Evolutionary conservation across 108 stramenopile species (phyloP), one percentile per base, ranked within the genome.

Genomic region (Cyclotella atomus): DNA sequence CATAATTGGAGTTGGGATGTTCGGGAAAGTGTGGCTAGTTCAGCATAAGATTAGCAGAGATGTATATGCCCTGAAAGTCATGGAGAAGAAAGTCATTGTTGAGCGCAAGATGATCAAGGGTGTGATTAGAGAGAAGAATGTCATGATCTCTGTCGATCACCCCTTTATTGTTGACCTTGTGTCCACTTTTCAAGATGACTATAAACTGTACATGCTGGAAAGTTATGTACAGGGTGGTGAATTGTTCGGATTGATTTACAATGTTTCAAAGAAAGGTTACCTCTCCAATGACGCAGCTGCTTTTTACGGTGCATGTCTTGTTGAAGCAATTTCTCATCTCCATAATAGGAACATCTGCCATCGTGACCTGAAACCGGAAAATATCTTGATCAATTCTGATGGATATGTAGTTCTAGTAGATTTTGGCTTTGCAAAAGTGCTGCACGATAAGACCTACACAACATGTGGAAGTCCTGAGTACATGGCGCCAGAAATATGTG

Each of bases 381-480:
- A 65, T 73, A 78, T 93, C 17, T 79, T 95, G 19, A 85, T 95
- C 8, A 86, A 85, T 73, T 64, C 62, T 25, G 44, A 15, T 19
- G 59, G 56, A 12, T 95, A 91, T 78, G 76, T 87, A 47, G 92
- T 93, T 61, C 65, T 95, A 43, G 88, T 91, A 38, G 95, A 95
- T 68, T 89, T 95, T 62, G 95, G 95, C 17, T 94, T 94, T 74
- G 95, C 95, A 41, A 95, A 94, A 79, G 72, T 86, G 34, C 65
- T 95, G n/a, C 70, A 81, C 38, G 91, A 84, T 60, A 85, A 85
- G 45, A 87, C 90, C 4, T 91, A 77, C 75, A 91, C 90, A 23
- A 76, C 87, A 33, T 93, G 89, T 68, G 91, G 91, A 10, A 83
- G 84, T 16, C 93, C 93, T 17, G 93, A 94, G 59, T 95, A 95